Conservation (phyloP, 805 yeast genomes). For the Kazachstania viticola region DNA sequence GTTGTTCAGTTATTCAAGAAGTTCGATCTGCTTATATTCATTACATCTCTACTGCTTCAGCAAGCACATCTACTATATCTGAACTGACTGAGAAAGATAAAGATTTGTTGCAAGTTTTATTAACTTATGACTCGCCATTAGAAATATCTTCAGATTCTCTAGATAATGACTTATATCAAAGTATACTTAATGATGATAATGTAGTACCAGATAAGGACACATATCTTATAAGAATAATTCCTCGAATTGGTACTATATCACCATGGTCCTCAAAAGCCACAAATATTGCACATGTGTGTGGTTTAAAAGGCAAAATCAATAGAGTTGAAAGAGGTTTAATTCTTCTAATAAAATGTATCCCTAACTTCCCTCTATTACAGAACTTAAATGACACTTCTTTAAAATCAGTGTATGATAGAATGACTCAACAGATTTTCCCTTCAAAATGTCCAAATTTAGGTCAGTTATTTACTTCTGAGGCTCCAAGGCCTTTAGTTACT, state of each 20-base stretch:
- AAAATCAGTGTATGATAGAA: constrained; percentile 75
- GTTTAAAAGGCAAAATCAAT: constrained; percentile 55
- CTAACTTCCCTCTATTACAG: constrained; percentile 55
- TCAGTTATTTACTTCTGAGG: constrained; percentile 67
- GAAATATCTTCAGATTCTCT: constrained; percentile 36
- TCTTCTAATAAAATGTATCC: constrained; percentile 55
- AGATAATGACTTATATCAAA: constrained; percentile 15
- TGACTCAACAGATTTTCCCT: constrained; percentile 71
- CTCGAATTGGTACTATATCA: constrained; percentile 92
- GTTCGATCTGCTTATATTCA: constrained; percentile 72
- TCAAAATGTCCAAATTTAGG: constrained; percentile 50
- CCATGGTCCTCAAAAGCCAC: constrained; percentile 99
- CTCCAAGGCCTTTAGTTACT: constrained; percentile 72
- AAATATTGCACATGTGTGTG: constrained; percentile 82
- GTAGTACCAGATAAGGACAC: constrained; percentile 29
- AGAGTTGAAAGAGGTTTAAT: constrained; percentile 89
- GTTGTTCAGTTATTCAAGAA: constrained; percentile 50
- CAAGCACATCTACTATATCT: constrained; percentile 26
- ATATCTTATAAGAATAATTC: constrained; percentile 64
- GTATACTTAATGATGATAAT: constrained; percentile 17
- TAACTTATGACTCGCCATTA: constrained; percentile 63
- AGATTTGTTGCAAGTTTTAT: constrained; percentile 44
- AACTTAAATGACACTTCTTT: constrained; percentile 45
- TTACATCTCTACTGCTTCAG: constrained; percentile 49
- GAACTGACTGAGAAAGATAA: constrained; percentile 28